Percentiles rank a stretch among this genome's conserved stretches.
Conservation (phyloP, 2,329 filamentous ascomycete genomes). For the Pseudogymnoascus sp. region DNA sequence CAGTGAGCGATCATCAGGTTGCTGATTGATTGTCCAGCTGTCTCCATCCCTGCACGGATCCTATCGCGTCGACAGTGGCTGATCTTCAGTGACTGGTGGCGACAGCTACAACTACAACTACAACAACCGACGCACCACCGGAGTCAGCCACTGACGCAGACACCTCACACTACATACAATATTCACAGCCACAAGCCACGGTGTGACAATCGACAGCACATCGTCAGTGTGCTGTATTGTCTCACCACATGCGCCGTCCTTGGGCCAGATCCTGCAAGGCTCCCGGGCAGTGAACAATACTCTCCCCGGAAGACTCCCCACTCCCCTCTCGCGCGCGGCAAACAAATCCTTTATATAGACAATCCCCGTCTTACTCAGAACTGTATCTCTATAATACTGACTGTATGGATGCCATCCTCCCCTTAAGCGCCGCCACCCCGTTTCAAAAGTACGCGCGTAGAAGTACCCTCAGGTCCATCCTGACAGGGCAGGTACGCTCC, state of each 20-base stretch:
- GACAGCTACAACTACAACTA: neutral
- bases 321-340: conserved; percentile 1
- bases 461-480: neutral
- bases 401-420: neutral
- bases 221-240: neutral
- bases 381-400: neutral
- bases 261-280: neutral
- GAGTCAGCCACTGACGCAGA: neutral
- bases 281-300: neutral
- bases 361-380: neutral
- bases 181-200: neutral
- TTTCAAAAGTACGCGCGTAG: neutral
- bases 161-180: neutral
- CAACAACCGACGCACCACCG: neutral
- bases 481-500: neutral
- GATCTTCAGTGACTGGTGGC: neutral
- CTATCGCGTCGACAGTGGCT: neutral
- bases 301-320: neutral
- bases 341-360: neutral
- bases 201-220: neutral
- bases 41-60: neutral
- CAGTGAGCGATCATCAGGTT: neutral
- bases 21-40: neutral
- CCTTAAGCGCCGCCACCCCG: neutral
- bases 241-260: neutral